These are phyloP conservation scores for Aureobasidium sp. DNA, from an alignment of 2,329 filamentous ascomycete genomes.

Conservation along the genomic window DNA sequence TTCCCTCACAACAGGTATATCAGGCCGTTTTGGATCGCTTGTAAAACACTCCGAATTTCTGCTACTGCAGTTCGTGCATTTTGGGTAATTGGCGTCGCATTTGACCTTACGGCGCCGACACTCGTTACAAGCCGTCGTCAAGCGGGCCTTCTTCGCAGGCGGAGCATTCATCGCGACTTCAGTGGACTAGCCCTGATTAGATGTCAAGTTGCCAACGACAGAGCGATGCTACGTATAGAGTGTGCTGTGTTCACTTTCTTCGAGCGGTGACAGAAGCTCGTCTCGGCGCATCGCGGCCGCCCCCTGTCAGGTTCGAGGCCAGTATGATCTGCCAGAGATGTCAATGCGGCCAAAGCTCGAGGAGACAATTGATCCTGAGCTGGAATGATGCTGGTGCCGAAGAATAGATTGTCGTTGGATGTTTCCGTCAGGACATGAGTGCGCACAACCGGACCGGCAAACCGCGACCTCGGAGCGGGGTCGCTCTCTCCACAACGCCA, in stretches of 20 bases:
- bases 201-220: background rate
- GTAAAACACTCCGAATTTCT: conserved; percentile 14
- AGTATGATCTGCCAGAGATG: too few species aligned
- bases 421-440: background rate
- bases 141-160: conserved; percentile 5
- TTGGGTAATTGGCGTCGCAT: conserved; percentile 18
- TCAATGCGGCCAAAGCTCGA: too few species aligned
- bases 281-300: background rate
- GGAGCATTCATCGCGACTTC: conserved; percentile 15
- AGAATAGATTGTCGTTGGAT: too few species aligned
- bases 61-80: conserved; percentile 7
- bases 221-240: too few species aligned
- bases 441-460: background rate
- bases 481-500: conserved; percentile 9
- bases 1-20: conserved; percentile 1
- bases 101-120: conserved; percentile 17
- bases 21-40: conserved; percentile 12
- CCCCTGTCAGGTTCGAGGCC: too few species aligned
- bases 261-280: background rate
- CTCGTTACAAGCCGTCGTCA: conserved; percentile 17
- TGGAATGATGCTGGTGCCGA: too few species aligned
- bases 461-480: background rate
- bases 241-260: background rate
- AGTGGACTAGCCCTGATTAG: too few species aligned
- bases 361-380: too few species aligned